Conservation (phyloP, 176 grass and related monocot genomes). For the Dendrocalamus sinicus region DNA sequence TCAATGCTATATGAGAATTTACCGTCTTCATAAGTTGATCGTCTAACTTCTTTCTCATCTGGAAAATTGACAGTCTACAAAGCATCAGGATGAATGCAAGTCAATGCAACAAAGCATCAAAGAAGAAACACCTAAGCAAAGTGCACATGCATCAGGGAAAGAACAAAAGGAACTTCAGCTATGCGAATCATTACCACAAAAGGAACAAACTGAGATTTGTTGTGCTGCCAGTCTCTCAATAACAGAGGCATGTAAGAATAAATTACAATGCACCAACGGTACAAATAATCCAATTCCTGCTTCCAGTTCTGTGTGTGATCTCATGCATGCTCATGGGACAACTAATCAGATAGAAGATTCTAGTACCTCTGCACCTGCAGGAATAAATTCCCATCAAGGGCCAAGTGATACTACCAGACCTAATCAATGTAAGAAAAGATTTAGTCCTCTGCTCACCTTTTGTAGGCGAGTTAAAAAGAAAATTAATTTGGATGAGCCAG, state of each 20-base stretch:
- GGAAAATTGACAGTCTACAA: conserved; percentile 38
- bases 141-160: conserved; percentile 2
- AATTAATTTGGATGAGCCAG: conserved; percentile 24
- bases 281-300: conserved; percentile 29
- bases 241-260: neutral
- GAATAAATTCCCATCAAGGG: conserved; percentile 28
- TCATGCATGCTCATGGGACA: neutral
- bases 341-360: conserved; percentile 24
- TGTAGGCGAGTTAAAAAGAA: conserved; percentile 55
- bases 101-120: conserved; percentile 29
- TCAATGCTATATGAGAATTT: neutral
- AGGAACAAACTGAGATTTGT: conserved; percentile 26
- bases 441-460: conserved; percentile 51
- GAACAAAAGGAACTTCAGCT: conserved; percentile 17
- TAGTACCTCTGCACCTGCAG: conserved; percentile 14
- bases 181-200: conserved; percentile 1
- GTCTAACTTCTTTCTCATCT: conserved; percentile 16
- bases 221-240: neutral
- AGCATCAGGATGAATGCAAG: conserved; percentile 21
- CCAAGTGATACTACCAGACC: neutral
- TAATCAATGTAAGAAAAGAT: conserved; percentile 43
- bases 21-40: neutral
- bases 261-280: conserved; percentile 31
- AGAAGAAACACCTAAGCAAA: conserved; percentile 41
- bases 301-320: conserved; percentile 26